Percentiles rank a stretch among this genome's conserved stretches.
Conservation (phyloP, 1,139 yeast genomes). For the Magnusiomyces ingens region DNA sequence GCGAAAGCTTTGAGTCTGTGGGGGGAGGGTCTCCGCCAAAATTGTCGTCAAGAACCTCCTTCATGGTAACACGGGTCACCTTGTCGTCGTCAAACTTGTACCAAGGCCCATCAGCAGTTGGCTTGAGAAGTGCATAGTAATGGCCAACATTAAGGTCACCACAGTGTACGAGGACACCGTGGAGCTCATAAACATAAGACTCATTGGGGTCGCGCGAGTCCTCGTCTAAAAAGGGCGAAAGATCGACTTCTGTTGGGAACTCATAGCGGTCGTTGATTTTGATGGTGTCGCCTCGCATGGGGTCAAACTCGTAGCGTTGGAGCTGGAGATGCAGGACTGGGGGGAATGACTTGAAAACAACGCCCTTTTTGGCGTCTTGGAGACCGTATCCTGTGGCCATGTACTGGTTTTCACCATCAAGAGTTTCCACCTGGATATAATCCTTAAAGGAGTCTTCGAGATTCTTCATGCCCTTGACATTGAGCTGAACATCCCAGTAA, state of each 20-base stretch:
- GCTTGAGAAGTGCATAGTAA: conserved; percentile 89
- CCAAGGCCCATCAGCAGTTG: conserved; percentile 69
- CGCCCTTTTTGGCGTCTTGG: conserved; percentile 97
- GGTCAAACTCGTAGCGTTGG: conserved; percentile 91
- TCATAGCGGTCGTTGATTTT: conserved; percentile 91
- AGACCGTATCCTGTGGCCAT: conserved; percentile 89
- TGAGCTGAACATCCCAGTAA: conserved; percentile 95
- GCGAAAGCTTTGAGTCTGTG: conserved; percentile 4
- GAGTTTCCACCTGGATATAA: conserved; percentile 80
- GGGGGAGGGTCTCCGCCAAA: conserved; percentile 61
- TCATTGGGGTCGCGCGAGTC: conserved; percentile 42
- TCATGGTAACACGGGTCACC: conserved; percentile 78
- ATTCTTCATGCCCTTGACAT: conserved; percentile 75
- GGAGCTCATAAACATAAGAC: conserved; percentile 68
- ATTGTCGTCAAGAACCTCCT: conserved; percentile 86
- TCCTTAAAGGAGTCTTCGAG: conserved; percentile 73
- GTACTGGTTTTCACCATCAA: conserved; percentile 93
- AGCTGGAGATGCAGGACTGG: conserved; percentile 88
- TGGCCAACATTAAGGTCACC: conserved; percentile 97
- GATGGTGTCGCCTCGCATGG: conserved; percentile 79
- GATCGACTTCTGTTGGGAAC: conserved; percentile 77
- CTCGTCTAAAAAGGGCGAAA: conserved; percentile 70
- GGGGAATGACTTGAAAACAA: conserved; percentile 83
- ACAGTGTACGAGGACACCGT: conserved; percentile 91
- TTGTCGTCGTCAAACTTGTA: conserved; percentile 90